Evolutionary conservation across 257 asterid species (phyloP).

Genomic region (Nicotiana undulata): DNA sequence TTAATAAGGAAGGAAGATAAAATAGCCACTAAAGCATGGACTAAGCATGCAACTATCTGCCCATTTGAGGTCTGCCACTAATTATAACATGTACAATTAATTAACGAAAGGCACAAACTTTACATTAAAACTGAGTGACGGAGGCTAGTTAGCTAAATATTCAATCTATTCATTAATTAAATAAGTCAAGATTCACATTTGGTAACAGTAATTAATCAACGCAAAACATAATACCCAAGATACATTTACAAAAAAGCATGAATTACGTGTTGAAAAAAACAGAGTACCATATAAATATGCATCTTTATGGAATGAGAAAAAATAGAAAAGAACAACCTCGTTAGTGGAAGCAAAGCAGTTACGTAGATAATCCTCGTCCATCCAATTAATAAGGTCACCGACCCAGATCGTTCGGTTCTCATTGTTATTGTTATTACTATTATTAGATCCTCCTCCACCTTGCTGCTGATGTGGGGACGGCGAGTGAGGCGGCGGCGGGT

Average conservation of each 20-base stretch:
- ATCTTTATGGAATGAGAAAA: neutral
- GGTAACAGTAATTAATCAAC: neutral
- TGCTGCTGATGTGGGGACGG: slow-evolving; percentile 27
- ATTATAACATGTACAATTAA: neutral
- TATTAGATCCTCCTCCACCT: slow-evolving; percentile 48
- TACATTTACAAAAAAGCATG: neutral
- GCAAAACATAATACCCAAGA: neutral
- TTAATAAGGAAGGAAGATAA: neutral
- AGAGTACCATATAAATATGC: neutral
- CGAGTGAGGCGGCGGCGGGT: slow-evolving; percentile 21
- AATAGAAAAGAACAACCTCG: slow-evolving; percentile 40
- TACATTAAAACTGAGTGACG: neutral
- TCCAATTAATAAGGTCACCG: slow-evolving; percentile 88
- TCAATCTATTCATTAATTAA: neutral
- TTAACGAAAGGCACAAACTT: neutral
- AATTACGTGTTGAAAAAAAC: neutral
- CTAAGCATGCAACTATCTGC: neutral
- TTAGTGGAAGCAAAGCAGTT: slow-evolving; percentile 85
- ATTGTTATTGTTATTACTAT: slow-evolving; percentile 27
- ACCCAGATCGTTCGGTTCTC: slow-evolving; percentile 97
- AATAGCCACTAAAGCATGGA: neutral
- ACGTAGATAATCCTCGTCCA: slow-evolving; percentile 96
- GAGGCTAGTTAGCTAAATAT: neutral
- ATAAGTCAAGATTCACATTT: neutral
- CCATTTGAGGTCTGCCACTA: neutral